A percentile compares a stretch with the other conserved stretches of the same genome.
Conservation (phyloP, 1,284 basidiomycete species). For the Hortiboletus rubellus region DNA sequence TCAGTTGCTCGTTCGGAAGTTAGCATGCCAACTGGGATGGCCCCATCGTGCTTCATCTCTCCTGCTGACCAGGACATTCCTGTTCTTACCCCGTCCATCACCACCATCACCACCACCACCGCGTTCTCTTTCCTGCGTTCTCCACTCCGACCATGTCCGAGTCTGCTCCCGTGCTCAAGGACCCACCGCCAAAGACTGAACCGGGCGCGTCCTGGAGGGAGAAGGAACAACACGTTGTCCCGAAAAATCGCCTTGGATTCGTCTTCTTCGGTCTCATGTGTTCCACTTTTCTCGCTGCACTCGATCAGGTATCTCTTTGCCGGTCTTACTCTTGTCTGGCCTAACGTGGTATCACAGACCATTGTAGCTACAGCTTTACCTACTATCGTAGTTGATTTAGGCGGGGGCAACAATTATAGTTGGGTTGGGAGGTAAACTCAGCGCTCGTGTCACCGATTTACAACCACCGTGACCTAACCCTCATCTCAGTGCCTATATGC, state of each 20-base stretch:
- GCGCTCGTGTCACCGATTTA: not conserved
- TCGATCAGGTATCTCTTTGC: conserved; percentile 49
- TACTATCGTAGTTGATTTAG: conserved; percentile 39
- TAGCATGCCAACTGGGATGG: conserved; percentile 6
- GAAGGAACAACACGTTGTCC: conserved; percentile 52
- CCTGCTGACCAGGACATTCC: too few species aligned
- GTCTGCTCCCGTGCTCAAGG: not conserved
- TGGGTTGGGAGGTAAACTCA: conserved; percentile 36
- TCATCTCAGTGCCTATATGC: conserved; percentile 38
- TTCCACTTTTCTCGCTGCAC: conserved; percentile 55
- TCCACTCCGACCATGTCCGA: conserved; percentile 8
- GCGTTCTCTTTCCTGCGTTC: not conserved
- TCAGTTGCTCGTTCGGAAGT: too few species aligned
- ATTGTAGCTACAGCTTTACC: conserved; percentile 41
- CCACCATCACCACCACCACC: not conserved
- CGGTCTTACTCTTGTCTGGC: not conserved
- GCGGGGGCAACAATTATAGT: conserved; percentile 38
- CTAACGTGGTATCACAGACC: conserved; percentile 28
- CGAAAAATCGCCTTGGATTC: conserved; percentile 53
- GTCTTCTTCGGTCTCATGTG: conserved; percentile 60
- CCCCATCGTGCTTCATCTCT: not conserved
- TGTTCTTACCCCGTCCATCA: too few species aligned
- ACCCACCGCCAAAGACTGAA: conserved; percentile 25
- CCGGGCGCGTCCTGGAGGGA: conserved; percentile 54
- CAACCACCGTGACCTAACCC: not conserved